Percentiles rank a stretch among this genome's conserved stretches.
Conservation (phyloP, 345 rosid genomes). For the Lumnitzera racemosa region DNA sequence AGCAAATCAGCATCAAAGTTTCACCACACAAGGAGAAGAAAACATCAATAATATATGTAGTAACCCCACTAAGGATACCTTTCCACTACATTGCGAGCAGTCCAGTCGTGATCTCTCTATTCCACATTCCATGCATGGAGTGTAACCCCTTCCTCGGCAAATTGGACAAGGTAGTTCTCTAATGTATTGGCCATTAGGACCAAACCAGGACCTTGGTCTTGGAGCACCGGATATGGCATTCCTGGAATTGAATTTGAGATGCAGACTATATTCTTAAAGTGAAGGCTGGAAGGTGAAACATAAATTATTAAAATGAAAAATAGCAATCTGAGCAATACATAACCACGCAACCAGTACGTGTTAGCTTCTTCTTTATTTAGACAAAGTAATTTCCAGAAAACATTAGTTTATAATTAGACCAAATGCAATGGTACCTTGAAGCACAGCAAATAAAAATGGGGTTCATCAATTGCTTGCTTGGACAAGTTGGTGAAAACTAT, state of each 20-base stretch:
- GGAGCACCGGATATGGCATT: constrained; percentile 26
- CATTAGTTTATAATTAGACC: too few species aligned
- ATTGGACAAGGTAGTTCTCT: constrained; percentile 92
- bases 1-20: not conserved
- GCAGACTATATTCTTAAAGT: not conserved
- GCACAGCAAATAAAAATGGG: too few species aligned
- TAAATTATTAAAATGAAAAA: not conserved
- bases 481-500: too few species aligned
- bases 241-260: constrained; percentile 33
- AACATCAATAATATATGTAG: not conserved
- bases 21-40: not conserved
- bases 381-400: too few species aligned
- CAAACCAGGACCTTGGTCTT: constrained; percentile 86
- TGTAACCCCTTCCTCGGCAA: constrained; percentile 92
- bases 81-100: constrained; percentile 73
- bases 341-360: not conserved
- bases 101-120: constrained; percentile 64
- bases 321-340: not conserved
- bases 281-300: not conserved
- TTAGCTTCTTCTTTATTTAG: too few species aligned
- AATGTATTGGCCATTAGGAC: constrained; percentile 88
- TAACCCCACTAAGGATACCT: constrained; percentile 28
- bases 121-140: constrained; percentile 79
- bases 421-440: too few species aligned
- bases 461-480: too few species aligned